These are phyloP conservation scores for Venturia nashicola DNA, from an alignment of 2,329 filamentous ascomycete species.

Conservation along the genomic window DNA sequence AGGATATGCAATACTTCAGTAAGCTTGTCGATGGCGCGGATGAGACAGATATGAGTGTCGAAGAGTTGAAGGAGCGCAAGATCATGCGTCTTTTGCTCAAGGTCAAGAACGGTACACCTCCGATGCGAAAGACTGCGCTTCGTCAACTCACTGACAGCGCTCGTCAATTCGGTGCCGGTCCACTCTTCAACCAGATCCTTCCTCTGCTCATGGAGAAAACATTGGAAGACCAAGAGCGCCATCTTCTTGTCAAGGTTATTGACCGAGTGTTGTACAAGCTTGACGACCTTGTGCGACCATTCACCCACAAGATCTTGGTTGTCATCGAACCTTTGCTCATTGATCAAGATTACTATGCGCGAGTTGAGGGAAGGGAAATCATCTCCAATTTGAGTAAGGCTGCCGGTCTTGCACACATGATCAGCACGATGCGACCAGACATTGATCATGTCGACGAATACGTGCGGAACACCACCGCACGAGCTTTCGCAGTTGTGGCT, in stretches of 20 bases:
- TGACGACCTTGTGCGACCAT: slow-evolving; percentile 89
- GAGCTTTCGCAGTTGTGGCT: slow-evolving; percentile 93
- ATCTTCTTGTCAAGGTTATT: slow-evolving; percentile 97
- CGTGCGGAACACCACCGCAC: slow-evolving; percentile 91
- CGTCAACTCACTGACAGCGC: slow-evolving; percentile 97
- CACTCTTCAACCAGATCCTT: slow-evolving; percentile 94
- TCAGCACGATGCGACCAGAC: slow-evolving; percentile 97
- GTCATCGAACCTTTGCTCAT: slow-evolving; percentile 99
- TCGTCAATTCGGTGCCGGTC: slow-evolving; percentile 83
- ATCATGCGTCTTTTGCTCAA: slow-evolving; percentile 96
- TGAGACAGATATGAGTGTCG: slow-evolving; percentile 81
- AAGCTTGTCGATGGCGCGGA: slow-evolving; percentile 92
- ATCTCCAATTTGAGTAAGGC: slow-evolving; percentile 97
- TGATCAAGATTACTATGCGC: slow-evolving; percentile 97
- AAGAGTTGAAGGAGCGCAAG: slow-evolving; percentile 94
- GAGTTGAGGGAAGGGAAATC: slow-evolving; percentile 95
- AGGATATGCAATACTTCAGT: slow-evolving; percentile 98
- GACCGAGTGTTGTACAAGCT: slow-evolving; percentile 98
- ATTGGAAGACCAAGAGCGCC: slow-evolving; percentile 92
- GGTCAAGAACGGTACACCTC: slow-evolving; percentile 97
- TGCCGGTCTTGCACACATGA: slow-evolving; percentile 95
- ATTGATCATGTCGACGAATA: slow-evolving; percentile 98
- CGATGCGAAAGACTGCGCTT: slow-evolving; percentile 96
- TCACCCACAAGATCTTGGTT: slow-evolving; percentile 95
- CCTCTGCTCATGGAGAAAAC: slow-evolving; percentile 97